Base-by-base conservation (phyloP, 306 rosid species). In the Dryas drummondii region DNA sequence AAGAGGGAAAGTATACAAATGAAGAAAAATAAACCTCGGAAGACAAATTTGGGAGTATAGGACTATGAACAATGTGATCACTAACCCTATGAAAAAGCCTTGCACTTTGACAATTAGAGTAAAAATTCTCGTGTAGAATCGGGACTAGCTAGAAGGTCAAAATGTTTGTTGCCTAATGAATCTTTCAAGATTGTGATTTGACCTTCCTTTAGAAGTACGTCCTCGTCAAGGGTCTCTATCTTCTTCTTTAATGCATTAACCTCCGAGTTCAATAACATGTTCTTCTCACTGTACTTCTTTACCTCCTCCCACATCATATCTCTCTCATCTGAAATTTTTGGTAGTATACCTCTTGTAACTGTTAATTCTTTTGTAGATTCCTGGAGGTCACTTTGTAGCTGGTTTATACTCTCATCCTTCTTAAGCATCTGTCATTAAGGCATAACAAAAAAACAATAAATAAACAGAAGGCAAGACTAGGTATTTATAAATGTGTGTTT, bases 121-220 rank as follows among this genome's bases (percentile, higher is more conserved):
- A 81, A 84, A 72, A 89, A 93, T 32, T 88, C 91, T 76, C 83
- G 80, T 45, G 86, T 57, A 68, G 88, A 85, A 76, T 81, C 88
- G 7, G 91, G 87, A 80, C 87, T 85, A 15, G 87, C 88, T 2
- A 91, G 88, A 76, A 91, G 88, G 80, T 88, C 94, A 76, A 85
- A 86, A 15, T 91, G 72, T 62, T 78, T 88, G 80, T 83, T 87
- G 66, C 78, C 81, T 51, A 90, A 51, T 72, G 97, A 68, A 78
- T 96, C 99, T 83, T 88, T 89, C 49, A 96, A 87, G 53, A 96
- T 92, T 77, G 96, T 86, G 52, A 90, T 92, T 81, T 96, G 97
- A 72, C 99, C 99, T 82, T 92, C 99, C 86, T 89, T 96, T 70
- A 90, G 59, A 65, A 90, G 91, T 45, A 89, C 66, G 19, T 96